Percentiles rank a stretch among this genome's conserved stretches.
Evolutionary conservation across 805 yeast species (phyloP).

Genomic region (Kodamaea restingae): DNA sequence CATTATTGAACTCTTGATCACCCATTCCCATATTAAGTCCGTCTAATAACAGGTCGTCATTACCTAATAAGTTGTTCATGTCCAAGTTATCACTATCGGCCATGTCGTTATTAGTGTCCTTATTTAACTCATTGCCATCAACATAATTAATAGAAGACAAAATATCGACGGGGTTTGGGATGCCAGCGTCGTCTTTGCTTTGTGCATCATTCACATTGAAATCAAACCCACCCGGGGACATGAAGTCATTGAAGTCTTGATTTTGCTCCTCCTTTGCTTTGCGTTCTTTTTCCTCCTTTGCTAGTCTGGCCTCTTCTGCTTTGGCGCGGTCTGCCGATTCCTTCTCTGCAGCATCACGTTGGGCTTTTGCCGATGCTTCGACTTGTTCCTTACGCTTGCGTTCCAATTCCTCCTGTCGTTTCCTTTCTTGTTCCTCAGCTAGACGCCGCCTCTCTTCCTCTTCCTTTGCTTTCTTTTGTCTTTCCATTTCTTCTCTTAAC

Average conservation of each 20-base stretch:
- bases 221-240: conserved; percentile 24
- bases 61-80: conserved; percentile 35
- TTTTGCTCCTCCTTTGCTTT: conserved; percentile 11
- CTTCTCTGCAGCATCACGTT: conserved; percentile 11
- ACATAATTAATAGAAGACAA: conserved; percentile 25
- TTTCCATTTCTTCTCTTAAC: conserved; percentile 32
- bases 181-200: conserved; percentile 14
- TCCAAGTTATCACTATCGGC: conserved; percentile 18
- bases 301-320: conserved; percentile 12
- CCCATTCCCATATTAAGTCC: conserved; percentile 40
- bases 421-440: conserved; percentile 19
- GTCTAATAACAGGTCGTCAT: conserved; percentile 39
- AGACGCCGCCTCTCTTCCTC: conserved; percentile 21
- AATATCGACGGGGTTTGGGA: conserved; percentile 33
- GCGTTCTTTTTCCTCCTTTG: conserved; percentile 12
- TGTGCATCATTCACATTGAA: conserved; percentile 23
- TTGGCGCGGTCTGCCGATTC: conserved; percentile 10
- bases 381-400: conserved; percentile 12
- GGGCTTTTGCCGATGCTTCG: conserved; percentile 13
- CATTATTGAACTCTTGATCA: conserved; percentile 29
- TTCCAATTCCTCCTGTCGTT: conserved; percentile 15
- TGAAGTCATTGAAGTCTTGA: conserved; percentile 15
- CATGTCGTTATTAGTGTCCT: conserved; percentile 6
- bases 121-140: conserved; percentile 10
- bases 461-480: conserved; percentile 23